phyloP scores from a whole-genome alignment of 352 stramenopile genomes.

The Elongisporangium prolatum region DNA sequence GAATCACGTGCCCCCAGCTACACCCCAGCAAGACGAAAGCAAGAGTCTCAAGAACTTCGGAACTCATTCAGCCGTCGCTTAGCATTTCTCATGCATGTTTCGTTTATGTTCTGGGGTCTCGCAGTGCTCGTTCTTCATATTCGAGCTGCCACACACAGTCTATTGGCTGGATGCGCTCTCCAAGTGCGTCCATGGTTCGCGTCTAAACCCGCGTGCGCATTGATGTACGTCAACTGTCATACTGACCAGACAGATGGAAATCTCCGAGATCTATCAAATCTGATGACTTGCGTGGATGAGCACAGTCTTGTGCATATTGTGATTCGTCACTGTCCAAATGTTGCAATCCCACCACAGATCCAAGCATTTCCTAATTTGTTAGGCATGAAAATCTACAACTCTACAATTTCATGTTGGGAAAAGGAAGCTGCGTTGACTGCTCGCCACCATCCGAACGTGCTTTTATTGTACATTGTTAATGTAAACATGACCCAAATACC shows the following conservation, averaged over 20 bases:
- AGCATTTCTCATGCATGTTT: background rate
- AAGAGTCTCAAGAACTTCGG: background rate
- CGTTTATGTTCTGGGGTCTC: constrained; percentile 16
- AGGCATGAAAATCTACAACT: constrained; percentile 37
- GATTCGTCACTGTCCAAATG: constrained; percentile 23
- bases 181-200: constrained; percentile 29
- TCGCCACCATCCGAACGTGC: constrained; percentile 17
- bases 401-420: constrained; percentile 21
- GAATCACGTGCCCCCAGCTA: background rate
- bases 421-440: constrained; percentile 17
- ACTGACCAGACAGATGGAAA: background rate
- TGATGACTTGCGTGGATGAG: constrained; percentile 20
- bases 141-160: constrained; percentile 6
- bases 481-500: constrained; percentile 26
- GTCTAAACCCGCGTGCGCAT: constrained; percentile 19
- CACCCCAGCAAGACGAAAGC: background rate
- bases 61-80: background rate
- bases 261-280: constrained; percentile 10
- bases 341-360: constrained; percentile 23
- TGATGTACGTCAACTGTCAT: constrained; percentile 29
- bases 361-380: constrained; percentile 16
- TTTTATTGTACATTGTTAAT: constrained; percentile 18
- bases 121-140: constrained; percentile 18
- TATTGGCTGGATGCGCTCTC: constrained; percentile 13
- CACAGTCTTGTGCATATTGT: too few relatives aligned